Base-by-base conservation (phyloP, 2,329 filamentous ascomycete genomes). In the Neofusicoccum parvum region DNA sequence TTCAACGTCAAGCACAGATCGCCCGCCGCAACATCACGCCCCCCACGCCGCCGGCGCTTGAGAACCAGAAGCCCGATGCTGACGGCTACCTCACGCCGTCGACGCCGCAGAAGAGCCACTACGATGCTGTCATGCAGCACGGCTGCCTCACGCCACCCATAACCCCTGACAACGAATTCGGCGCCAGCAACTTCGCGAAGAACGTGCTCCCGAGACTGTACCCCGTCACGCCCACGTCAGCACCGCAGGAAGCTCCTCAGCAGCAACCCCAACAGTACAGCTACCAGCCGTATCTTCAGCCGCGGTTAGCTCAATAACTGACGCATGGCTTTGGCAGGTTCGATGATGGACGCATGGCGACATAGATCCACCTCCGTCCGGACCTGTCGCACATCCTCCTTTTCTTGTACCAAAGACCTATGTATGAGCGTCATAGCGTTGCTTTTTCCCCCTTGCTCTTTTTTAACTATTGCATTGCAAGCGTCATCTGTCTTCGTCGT, bases 61-160 rank as follows among this genome's bases (percentile, higher is more conserved):
- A 81, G 66, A 78, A 81, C 56, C 76, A 80, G 53, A 86, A 87
- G 78, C 80, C 76, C 9, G 67, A 71, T 27, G 68, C 72, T 39
- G 75, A 75, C 39, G 68, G 81, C 45, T 83, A 86, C 69, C 81
- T 87, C 74, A 86, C 89, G 69, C 92, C 91, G 74, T 90, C 88
- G 79, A 95, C 92, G 15, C 92, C 92, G 14, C 89, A 92, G 73
- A 94, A 94, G 82, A 86, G 86, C 58, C 87, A 89, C 67, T 88
- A 88, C 69, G 82, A 86, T 60, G 80, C 86, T 62, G 83, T 83
- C 60, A 85, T 88, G 69, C 87, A 88, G 43, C 86, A 92, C 70
- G 92, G 92, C 66, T 93, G 93, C 78, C 86, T 94, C 70, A 95
- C 92, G 15, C 92, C 92, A 32, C 92, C 92, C 1, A 94, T 95